phyloP scores from a whole-genome alignment of 805 yeast genomes.

The Ogataea pilisensis region DNA sequence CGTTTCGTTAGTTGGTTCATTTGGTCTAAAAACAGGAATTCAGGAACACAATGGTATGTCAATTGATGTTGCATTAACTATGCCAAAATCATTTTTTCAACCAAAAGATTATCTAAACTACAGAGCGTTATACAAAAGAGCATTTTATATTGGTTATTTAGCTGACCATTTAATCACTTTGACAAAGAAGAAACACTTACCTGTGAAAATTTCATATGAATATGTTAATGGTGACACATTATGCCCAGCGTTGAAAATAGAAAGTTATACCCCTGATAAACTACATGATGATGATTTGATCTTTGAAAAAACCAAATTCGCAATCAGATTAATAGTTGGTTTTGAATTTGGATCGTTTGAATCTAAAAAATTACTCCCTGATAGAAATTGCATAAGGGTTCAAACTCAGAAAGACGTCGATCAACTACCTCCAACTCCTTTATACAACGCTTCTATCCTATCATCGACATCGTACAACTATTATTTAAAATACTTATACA shows the following conservation, averaged over 20 bases:
- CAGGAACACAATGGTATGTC: constrained; percentile 56
- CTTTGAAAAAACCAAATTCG: constrained; percentile 63
- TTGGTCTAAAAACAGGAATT: constrained; percentile 80
- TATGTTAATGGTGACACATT: constrained; percentile 73
- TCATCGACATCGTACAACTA: constrained; percentile 65
- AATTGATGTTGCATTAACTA: constrained; percentile 75
- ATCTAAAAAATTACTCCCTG: constrained; percentile 69
- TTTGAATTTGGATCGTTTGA: constrained; percentile 72
- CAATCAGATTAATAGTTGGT: constrained; percentile 69
- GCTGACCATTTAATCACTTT: constrained; percentile 58
- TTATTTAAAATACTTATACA: constrained; percentile 71
- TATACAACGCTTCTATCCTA: constrained; percentile 78
- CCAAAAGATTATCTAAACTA: constrained; percentile 88
- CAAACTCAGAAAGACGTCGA: constrained; percentile 36
- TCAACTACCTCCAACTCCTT: constrained; percentile 70
- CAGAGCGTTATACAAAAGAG: constrained; percentile 83
- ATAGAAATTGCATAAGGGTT: constrained; percentile 76
- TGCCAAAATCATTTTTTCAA: constrained; percentile 74
- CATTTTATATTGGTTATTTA: constrained; percentile 79
- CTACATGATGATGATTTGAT: constrained; percentile 45
- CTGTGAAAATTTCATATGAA: constrained; percentile 58
- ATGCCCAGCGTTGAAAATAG: constrained; percentile 68
- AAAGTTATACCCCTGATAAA: constrained; percentile 44
- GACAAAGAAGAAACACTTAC: constrained; percentile 52
- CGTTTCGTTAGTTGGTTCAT: constrained; percentile 81